Evolutionary conservation across 352 stramenopile genomes (phyloP).

Genomic region (Globisporangium nodosum): DNA sequence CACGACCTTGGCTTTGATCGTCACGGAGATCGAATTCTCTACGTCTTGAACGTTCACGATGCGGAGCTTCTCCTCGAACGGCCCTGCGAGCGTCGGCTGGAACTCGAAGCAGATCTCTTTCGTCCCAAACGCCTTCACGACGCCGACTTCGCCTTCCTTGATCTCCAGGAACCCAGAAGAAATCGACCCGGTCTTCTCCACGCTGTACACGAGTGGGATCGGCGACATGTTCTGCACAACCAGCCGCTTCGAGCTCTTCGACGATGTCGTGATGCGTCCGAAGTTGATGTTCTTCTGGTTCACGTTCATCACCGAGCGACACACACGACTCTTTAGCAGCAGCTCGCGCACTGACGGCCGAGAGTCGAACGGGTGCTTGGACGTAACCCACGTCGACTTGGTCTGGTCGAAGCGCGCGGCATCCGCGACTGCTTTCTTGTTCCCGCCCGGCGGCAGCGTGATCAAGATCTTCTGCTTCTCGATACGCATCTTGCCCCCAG

Average conservation of each 20-base stretch:
- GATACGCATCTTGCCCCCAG: conserved; percentile 58
- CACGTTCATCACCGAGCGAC: conserved; percentile 84
- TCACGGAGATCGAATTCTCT: conserved; percentile 83
- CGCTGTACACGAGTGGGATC: conserved; percentile 78
- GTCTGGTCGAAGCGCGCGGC: conserved; percentile 47
- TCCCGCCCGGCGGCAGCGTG: conserved; percentile 76
- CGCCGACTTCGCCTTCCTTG: conserved; percentile 81
- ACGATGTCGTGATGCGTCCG: conserved; percentile 78
- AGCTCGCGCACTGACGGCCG: conserved; percentile 74
- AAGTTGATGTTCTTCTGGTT: conserved; percentile 93
- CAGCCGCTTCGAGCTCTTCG: conserved; percentile 82
- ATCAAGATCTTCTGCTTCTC: conserved; percentile 89
- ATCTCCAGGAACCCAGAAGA: conserved; percentile 87
- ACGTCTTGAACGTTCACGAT: conserved; percentile 88
- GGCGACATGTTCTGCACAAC: conserved; percentile 86
- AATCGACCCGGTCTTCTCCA: conserved; percentile 89
- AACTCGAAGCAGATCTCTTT: conserved; percentile 90
- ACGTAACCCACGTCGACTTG: conserved; percentile 56
- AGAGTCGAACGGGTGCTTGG: conserved; percentile 81
- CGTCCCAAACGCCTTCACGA: conserved; percentile 84
- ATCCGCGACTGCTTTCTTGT: conserved; percentile 76
- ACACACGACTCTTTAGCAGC: conserved; percentile 80
- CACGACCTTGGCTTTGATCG: conserved; percentile 87
- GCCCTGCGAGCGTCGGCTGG: conserved; percentile 74
- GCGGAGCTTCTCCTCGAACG: conserved; percentile 87